Percentiles rank a stretch among this genome's conserved stretches.
Conservation (phyloP, 495 filamentous ascomycete genomes). For the Penicillium soppii region DNA sequence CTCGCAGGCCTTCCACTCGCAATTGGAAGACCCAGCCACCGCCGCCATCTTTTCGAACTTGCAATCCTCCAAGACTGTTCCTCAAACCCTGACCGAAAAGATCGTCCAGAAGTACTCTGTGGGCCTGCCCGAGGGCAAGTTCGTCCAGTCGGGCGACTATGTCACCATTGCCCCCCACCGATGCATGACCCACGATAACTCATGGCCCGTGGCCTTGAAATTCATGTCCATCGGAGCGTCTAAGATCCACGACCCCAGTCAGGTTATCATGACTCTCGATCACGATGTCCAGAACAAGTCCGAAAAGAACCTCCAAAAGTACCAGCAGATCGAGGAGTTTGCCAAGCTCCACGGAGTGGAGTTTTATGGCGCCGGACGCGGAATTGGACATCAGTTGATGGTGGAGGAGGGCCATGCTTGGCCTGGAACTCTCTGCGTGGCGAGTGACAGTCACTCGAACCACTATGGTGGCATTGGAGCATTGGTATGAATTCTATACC, state of each 20-base stretch:
- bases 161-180: slow-evolving; percentile 71
- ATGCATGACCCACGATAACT: slow-evolving; percentile 95
- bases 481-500: slow-evolving; percentile 5
- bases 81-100: slow-evolving; percentile 88
- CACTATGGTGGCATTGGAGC: slow-evolving; percentile 15
- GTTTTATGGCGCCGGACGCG: slow-evolving; percentile 80
- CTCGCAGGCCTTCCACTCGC: slow-evolving; percentile 53
- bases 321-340: slow-evolving; percentile 81
- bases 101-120: slow-evolving; percentile 80
- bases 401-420: slow-evolving; percentile 79
- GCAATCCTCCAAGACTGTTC: slow-evolving; percentile 28
- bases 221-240: slow-evolving; percentile 87
- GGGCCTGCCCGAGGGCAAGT: slow-evolving; percentile 69
- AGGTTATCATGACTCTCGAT: slow-evolving; percentile 88
- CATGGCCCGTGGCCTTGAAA: slow-evolving; percentile 80
- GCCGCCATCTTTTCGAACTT: slow-evolving; percentile 46
- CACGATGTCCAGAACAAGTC: slow-evolving; percentile 91
- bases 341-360: slow-evolving; percentile 76
- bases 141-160: slow-evolving; percentile 76
- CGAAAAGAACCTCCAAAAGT: slow-evolving; percentile 82
- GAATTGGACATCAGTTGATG: slow-evolving; percentile 91
- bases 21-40: slow-evolving; percentile 42
- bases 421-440: slow-evolving; percentile 83
- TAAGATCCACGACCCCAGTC: slow-evolving; percentile 65
- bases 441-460: slow-evolving; percentile 81